Evolutionary conservation across 345 rosid species (phyloP).

Genomic region (Trapa bicornis): DNA sequence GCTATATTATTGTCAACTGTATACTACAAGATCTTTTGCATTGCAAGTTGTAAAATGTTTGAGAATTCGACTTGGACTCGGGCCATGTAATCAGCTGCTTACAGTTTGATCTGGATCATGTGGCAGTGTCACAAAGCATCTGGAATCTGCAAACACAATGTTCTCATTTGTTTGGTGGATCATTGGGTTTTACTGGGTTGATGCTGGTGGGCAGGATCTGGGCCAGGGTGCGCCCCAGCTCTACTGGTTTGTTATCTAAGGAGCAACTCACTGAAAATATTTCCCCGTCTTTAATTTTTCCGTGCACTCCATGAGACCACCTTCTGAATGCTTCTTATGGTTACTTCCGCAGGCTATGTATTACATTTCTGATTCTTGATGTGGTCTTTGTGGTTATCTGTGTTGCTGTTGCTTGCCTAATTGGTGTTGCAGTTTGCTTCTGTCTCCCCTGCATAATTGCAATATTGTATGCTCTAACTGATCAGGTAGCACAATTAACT

Average conservation of each 20-base stretch:
- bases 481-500: slow-evolving; percentile 35
- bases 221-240: slow-evolving; percentile 49
- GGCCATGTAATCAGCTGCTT: slow-evolving; percentile 1
- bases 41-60: background rate
- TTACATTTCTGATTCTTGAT: slow-evolving; percentile 75
- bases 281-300: background rate
- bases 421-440: slow-evolving; percentile 86
- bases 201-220: slow-evolving; percentile 35
- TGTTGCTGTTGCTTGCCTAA: slow-evolving; percentile 55
- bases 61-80: background rate
- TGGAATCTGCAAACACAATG: slow-evolving; percentile 72
- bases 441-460: slow-evolving; percentile 93
- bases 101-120: background rate
- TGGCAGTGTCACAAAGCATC: slow-evolving; percentile 34
- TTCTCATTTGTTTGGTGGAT: slow-evolving; percentile 88
- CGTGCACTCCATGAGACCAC: background rate
- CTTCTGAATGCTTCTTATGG: slow-evolving; percentile 6
- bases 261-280: background rate
- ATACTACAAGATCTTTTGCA: background rate
- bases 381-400: slow-evolving; percentile 69
- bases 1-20: background rate
- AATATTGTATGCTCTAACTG: slow-evolving; percentile 64
- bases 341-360: slow-evolving; percentile 58
- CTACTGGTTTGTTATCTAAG: slow-evolving; percentile 43
- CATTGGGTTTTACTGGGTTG: slow-evolving; percentile 77